These are phyloP conservation scores for Globisporangium cederbergense DNA, from an alignment of 352 stramenopile genomes.

Conservation along the genomic window DNA sequence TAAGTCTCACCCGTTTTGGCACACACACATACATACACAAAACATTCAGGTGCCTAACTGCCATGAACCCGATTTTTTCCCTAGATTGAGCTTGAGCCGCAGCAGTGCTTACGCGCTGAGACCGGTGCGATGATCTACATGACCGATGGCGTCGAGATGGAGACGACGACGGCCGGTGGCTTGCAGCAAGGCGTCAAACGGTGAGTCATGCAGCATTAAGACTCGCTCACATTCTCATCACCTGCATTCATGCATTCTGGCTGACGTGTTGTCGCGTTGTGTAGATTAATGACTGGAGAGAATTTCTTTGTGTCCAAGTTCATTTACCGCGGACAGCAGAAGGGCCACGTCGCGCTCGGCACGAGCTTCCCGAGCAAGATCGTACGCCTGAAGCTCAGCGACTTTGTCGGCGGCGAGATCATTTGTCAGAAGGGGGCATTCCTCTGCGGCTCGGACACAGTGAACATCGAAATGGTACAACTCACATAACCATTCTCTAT, in stretches of 20 bases:
- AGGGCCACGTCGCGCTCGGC: slow-evolving; percentile 86
- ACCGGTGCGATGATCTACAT: slow-evolving; percentile 95
- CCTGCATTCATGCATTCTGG: not conserved
- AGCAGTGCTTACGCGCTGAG: slow-evolving; percentile 91
- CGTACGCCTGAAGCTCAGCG: slow-evolving; percentile 77
- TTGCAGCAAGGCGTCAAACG: slow-evolving; percentile 83
- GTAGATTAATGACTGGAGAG: slow-evolving; percentile 71
- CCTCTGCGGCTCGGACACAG: slow-evolving; percentile 87
- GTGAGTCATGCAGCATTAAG: slow-evolving; percentile 27
- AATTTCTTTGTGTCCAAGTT: slow-evolving; percentile 83
- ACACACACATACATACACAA: not conserved
- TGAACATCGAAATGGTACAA: slow-evolving; percentile 88
- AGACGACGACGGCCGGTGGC: slow-evolving; percentile 90
- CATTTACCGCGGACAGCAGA: slow-evolving; percentile 51
- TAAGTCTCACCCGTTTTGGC: slow-evolving; percentile 22
- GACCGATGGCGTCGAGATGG: slow-evolving; percentile 91
- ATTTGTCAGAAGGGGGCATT: slow-evolving; percentile 93
- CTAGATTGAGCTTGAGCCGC: slow-evolving; percentile 82
- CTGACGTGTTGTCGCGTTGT: not conserved
- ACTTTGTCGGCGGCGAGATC: slow-evolving; percentile 83
- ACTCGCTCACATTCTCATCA: not conserved
- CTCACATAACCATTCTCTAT: not conserved
- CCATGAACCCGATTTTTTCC: not conserved
- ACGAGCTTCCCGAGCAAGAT: slow-evolving; percentile 91
- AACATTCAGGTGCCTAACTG: no score